Percentiles rank a stretch among this genome's conserved stretches.
Evolutionary conservation across 768 basidiomycete genomes (phyloP).

Genomic region (Hirschioporus abietinus): DNA sequence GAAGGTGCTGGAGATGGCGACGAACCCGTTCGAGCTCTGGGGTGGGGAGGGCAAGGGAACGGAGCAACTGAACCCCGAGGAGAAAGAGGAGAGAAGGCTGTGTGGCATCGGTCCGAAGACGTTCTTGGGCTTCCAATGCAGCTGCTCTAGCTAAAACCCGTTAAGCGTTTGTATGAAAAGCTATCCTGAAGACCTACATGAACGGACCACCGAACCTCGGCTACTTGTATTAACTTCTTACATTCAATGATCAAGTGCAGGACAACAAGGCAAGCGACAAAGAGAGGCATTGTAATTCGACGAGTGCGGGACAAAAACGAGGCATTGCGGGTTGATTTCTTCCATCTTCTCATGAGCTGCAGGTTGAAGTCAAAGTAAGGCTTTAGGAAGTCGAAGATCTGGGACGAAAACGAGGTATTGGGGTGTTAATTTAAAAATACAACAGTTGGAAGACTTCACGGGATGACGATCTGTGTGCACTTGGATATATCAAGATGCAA

Average conservation of each 20-base stretch:
- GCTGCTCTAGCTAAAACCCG: constrained; percentile 69
- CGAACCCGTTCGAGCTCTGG: constrained; percentile 80
- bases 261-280: not conserved
- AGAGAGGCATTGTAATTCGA: not conserved
- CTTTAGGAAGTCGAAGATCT: not conserved
- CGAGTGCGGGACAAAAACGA: too few relatives aligned
- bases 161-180: not conserved
- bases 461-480: not conserved
- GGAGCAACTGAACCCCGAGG: constrained; percentile 51
- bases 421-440: not conserved
- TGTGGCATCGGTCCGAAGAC: constrained; percentile 73
- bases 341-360: too few relatives aligned
- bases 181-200: not conserved
- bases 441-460: not conserved
- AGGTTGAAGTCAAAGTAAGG: too few relatives aligned
- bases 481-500: not conserved
- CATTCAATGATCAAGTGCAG: not conserved
- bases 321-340: too few relatives aligned
- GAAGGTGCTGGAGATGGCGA: constrained; percentile 89
- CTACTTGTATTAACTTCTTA: not conserved
- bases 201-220: not conserved
- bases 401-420: not conserved
- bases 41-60: constrained; percentile 62
- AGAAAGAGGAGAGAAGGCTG: constrained; percentile 63
- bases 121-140: constrained; percentile 89